These are phyloP conservation scores for Emmonsiellopsis sp. DNA, from an alignment of 2,329 filamentous ascomycete genomes.

Conservation along the genomic window DNA sequence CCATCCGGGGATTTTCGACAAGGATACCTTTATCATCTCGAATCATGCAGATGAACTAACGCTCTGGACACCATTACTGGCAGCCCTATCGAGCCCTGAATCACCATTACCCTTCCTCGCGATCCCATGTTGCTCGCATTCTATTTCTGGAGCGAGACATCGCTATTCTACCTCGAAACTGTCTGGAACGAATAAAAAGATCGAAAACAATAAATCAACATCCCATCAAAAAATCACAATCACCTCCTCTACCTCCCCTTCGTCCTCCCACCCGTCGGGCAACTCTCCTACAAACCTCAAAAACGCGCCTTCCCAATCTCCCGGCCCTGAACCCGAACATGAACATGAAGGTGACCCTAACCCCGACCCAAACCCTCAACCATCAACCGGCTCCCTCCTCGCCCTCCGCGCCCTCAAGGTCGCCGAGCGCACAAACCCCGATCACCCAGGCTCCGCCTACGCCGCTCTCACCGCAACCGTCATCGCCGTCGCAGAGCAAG, in stretches of 20 bases:
- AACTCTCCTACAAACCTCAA: slow-evolving; percentile 3
- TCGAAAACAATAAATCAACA: too few relatives aligned
- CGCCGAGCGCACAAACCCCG: slow-evolving; percentile 21
- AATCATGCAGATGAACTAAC: slow-evolving; percentile 97
- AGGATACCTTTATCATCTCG: slow-evolving; percentile 81
- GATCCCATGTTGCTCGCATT: slow-evolving; percentile 92
- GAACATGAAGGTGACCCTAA: too few relatives aligned
- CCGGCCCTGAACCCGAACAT: too few relatives aligned
- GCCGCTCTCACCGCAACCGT: slow-evolving; percentile 76
- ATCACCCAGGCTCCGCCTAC: slow-evolving; percentile 58
- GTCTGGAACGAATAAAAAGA: neutral
- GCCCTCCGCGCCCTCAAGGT: slow-evolving; percentile 28
- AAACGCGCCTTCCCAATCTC: neutral
- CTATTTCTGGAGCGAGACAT: slow-evolving; percentile 64
- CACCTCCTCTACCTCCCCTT: too few relatives aligned
- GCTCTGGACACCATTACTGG: slow-evolving; percentile 87
- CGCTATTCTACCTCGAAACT: slow-evolving; percentile 38
- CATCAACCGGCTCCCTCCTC: slow-evolving; percentile 31
- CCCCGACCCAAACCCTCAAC: slow-evolving; percentile 15
- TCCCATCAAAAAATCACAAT: neutral
- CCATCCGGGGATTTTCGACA: slow-evolving; percentile 54
- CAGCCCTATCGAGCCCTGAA: slow-evolving; percentile 43
- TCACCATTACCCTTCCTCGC: slow-evolving; percentile 75
- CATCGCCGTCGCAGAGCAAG: slow-evolving; percentile 55
- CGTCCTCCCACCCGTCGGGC: too few relatives aligned